These are phyloP conservation scores for Aspergillus sclerotialis DNA, from an alignment of 2,329 filamentous ascomycete species.

Conservation along the genomic window DNA sequence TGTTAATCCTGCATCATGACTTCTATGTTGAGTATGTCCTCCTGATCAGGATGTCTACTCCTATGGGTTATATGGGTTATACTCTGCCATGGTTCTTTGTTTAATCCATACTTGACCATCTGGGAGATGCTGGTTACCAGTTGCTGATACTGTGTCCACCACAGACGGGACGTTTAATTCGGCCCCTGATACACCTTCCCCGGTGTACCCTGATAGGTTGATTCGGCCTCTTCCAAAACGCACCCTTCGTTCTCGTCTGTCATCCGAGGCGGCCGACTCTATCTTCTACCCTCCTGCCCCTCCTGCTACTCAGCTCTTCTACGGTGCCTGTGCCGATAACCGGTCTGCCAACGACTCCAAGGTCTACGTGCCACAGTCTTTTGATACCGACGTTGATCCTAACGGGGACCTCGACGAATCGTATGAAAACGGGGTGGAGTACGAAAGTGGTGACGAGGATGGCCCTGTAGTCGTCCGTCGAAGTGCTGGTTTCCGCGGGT, in stretches of 20 bases:
- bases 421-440: slow-evolving; percentile 50
- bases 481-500: slow-evolving; percentile 35
- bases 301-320: slow-evolving; percentile 67
- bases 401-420: slow-evolving; percentile 34
- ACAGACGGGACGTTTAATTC: slow-evolving; percentile 45
- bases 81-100: too few species aligned
- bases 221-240: slow-evolving; percentile 90
- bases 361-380: slow-evolving; percentile 40
- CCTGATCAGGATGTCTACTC: slow-evolving; percentile 11
- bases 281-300: slow-evolving; percentile 76
- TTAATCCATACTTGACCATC: too few species aligned
- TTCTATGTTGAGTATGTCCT: slow-evolving; percentile 38
- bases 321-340: slow-evolving; percentile 58
- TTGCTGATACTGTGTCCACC: slow-evolving; percentile 30
- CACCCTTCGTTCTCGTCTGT: slow-evolving; percentile 77
- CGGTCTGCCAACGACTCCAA: slow-evolving; percentile 43
- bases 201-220: slow-evolving; percentile 78
- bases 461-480: slow-evolving; percentile 35
- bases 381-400: slow-evolving; percentile 31
- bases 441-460: slow-evolving; percentile 58
- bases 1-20: slow-evolving; percentile 31
- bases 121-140: slow-evolving; percentile 15
- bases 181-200: slow-evolving; percentile 64
- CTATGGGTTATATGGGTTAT: slow-evolving; percentile 9
- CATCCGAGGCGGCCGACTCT: slow-evolving; percentile 72